Base-by-base conservation (phyloP, 805 yeast species). In the Phaffomyces opuntiae region DNA sequence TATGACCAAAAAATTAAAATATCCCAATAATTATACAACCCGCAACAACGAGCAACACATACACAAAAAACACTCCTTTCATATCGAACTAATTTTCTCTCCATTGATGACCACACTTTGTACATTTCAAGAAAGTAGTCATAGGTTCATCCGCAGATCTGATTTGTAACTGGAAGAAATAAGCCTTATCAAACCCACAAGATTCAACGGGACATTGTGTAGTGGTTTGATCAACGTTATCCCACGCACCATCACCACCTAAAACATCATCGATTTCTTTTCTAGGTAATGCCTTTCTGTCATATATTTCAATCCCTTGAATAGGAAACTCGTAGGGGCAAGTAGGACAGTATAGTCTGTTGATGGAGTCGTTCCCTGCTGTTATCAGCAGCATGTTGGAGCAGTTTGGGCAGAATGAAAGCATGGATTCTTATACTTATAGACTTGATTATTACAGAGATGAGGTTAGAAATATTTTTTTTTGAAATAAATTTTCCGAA, bases 141-240 rank as follows among this genome's bases (percentile, higher is more conserved):
- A 93, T 93, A 24, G 99, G 99, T 70, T 93, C 99, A 75, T 93
- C 99, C 2, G 99, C 99, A 50, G 96, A 86, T 66, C 99, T 76
- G 59, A 93, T 93, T 66, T 93, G 99, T 49, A 93, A 71, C 68
- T 93, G 98, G 75, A 90, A 93, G 73, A 87, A 93, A 67, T 93
- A 93, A 0, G 99, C 99, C 65, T 88, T 87, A 53, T 80, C 85
- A 53, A 83, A 82, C 36, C 87, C 95, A 70, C 99, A 93, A 2
- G 71, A 60, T 47, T 87, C 96, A 38, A 79, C 73, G 4, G 97
- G 96, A 72, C 99, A 91, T 62, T 91, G 95, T 0, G 91, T 87
- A 2, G 81, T 72, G 0, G 98, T 93, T 62, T 93, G 97, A 62
- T 93, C 99, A 26, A 93, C 99, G 60, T 93, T 91, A 63, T 91